Evolutionary conservation across 768 basidiomycete species (phyloP).

Genomic region (Russula dissimulans): DNA sequence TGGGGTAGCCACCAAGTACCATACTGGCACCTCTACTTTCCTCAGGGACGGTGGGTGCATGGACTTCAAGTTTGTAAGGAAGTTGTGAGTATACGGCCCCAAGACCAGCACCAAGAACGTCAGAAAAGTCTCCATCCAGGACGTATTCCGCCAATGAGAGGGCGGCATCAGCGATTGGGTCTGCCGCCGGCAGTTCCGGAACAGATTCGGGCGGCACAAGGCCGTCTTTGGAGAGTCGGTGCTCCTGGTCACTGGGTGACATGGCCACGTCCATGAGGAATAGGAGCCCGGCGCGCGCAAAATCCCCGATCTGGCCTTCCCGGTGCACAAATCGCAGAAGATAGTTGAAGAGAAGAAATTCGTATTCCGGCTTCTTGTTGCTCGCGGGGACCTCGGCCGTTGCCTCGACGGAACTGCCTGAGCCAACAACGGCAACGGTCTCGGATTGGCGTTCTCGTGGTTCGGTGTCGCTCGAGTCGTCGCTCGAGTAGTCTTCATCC

Average conservation of each 20-base stretch:
- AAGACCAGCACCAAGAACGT: constrained; percentile 87
- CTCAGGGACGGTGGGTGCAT: constrained; percentile 34
- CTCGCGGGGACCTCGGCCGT: constrained; percentile 28
- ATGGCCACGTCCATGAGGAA: constrained; percentile 95
- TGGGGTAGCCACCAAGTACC: constrained; percentile 57
- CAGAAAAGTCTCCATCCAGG: constrained; percentile 96
- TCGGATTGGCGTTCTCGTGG: background rate
- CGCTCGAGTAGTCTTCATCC: constrained; percentile 28
- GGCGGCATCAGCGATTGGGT: constrained; percentile 78
- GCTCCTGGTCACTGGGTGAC: constrained; percentile 55
- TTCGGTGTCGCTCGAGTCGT: constrained; percentile 24
- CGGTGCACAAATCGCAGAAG: constrained; percentile 91
- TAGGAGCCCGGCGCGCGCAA: constrained; percentile 84
- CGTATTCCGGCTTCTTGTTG: constrained; percentile 74
- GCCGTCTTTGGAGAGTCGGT: constrained; percentile 33
- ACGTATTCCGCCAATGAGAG: constrained; percentile 88
- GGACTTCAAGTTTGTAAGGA: constrained; percentile 77
- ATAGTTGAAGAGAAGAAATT: constrained; percentile 93
- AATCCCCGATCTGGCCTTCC: constrained; percentile 89
- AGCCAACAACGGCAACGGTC: background rate
- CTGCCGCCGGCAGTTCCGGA: constrained; percentile 26
- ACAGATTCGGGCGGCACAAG: constrained; percentile 22
- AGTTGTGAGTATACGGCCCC: constrained; percentile 89
- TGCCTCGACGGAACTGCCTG: background rate
- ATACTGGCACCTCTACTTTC: constrained; percentile 44